Conservation (phyloP, 495 filamentous ascomycete genomes). For the Lophiotrema nucula region DNA sequence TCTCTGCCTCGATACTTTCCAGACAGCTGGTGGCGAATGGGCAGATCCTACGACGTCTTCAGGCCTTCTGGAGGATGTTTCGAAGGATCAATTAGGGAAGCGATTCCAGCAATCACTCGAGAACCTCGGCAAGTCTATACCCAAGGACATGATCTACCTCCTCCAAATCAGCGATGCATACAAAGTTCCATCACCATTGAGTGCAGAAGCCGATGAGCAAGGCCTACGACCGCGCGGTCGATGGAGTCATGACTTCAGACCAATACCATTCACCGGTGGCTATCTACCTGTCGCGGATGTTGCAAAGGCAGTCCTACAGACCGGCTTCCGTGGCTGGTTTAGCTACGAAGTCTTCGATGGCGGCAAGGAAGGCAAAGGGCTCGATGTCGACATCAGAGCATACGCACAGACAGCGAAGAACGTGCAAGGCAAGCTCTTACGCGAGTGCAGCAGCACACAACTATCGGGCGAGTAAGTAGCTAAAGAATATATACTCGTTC, state of each 20-base stretch:
- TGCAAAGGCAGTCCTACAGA: conserved; percentile 62
- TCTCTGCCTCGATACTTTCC: conserved; percentile 80
- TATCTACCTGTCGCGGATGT: conserved; percentile 71
- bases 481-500: too few relatives aligned
- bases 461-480: too few relatives aligned
- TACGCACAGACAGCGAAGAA: conserved; percentile 63
- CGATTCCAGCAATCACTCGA: conserved; percentile 54
- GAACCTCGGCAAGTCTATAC: conserved; percentile 56
- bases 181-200: conserved; percentile 53
- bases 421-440: conserved; percentile 53
- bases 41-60: conserved; percentile 68
- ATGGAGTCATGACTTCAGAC: conserved; percentile 73
- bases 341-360: conserved; percentile 77
- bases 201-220: conserved; percentile 45
- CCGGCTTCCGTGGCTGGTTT: conserved; percentile 72
- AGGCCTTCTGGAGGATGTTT: conserved; percentile 53
- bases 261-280: conserved; percentile 68
- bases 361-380: conserved; percentile 56
- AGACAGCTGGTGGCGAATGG: conserved; percentile 73
- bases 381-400: conserved; percentile 56
- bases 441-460: conserved; percentile 39
- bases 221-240: conserved; percentile 58
- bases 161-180: conserved; percentile 82
- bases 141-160: conserved; percentile 70
- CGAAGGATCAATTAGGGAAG: conserved; percentile 46